Percentiles rank a stretch among this genome's conserved stretches.
phyloP scores from a whole-genome alignment of 164 flowering plant species.

The Magnolia changhungtana region DNA sequence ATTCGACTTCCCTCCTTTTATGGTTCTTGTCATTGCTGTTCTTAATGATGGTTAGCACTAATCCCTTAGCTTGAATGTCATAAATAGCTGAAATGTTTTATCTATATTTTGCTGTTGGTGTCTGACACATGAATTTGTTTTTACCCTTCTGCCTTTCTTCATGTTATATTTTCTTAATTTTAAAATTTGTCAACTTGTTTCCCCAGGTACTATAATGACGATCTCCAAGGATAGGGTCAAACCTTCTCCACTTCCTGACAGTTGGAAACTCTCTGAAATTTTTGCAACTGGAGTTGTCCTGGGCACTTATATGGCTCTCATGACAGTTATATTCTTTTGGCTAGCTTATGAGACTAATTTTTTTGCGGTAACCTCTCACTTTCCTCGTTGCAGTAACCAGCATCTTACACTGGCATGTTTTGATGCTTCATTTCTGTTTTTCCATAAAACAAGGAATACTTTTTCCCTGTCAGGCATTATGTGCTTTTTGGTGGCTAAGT shows the following conservation, averaged over 20 bases:
- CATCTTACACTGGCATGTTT: background rate
- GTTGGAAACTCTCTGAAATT: constrained; percentile 85
- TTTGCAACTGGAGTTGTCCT: constrained; percentile 75
- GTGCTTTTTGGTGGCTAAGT: background rate
- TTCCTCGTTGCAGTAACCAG: background rate
- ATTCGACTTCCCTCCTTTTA: constrained; percentile 89
- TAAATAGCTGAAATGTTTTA: background rate
- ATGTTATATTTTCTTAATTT: background rate
- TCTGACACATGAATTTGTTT: background rate
- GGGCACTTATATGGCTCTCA: constrained; percentile 81
- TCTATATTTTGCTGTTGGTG: background rate
- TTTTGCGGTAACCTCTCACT: constrained; percentile 47
- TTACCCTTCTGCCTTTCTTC: no score
- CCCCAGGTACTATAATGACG: constrained; percentile 83
- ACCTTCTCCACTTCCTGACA: constrained; percentile 81
- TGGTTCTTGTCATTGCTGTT: constrained; percentile 90
- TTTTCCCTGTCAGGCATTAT: background rate
- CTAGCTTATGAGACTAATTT: constrained; percentile 73
- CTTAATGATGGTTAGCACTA: constrained; percentile 73
- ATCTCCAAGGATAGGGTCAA: constrained; percentile 85
- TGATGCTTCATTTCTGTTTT: background rate
- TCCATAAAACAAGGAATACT: background rate
- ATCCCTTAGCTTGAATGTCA: background rate
- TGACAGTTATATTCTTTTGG: constrained; percentile 90
- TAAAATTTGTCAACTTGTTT: background rate